A percentile compares a stretch with the other conserved stretches of the same genome.
Conservation (phyloP, 1,284 basidiomycete genomes). For the Pseudozyma tsukubaensis region DNA sequence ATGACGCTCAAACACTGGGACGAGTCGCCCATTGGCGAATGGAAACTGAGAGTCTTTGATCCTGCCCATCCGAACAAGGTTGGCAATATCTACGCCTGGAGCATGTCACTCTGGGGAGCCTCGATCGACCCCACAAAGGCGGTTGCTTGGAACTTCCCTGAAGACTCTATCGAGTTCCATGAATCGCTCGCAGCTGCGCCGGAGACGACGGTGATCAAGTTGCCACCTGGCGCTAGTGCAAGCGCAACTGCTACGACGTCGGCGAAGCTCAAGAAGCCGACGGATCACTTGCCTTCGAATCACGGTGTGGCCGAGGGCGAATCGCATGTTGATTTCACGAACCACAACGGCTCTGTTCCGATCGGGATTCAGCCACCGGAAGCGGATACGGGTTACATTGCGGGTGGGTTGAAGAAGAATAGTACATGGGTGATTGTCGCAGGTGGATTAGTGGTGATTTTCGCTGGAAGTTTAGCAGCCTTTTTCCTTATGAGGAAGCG, state of each 20-base stretch:
- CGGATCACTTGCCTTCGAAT: constrained; percentile 84
- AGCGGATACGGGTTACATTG: constrained; percentile 85
- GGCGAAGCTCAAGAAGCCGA: constrained; percentile 76
- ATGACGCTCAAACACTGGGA: constrained; percentile 99
- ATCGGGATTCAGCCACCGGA: constrained; percentile 59
- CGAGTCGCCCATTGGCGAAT: constrained; percentile 90
- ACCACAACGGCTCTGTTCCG: constrained; percentile 62
- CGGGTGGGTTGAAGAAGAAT: constrained; percentile 77
- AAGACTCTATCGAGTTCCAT: constrained; percentile 58
- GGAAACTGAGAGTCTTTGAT: constrained; percentile 87
- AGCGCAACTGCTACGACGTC: constrained; percentile 63
- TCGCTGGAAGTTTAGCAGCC: constrained; percentile 76
- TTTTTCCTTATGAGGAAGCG: constrained; percentile 75
- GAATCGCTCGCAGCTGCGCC: constrained; percentile 73
- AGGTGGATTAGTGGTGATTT: constrained; percentile 77
- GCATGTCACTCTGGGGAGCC: constrained; percentile 93
- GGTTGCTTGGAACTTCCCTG: constrained; percentile 67
- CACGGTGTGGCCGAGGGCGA: constrained; percentile 74
- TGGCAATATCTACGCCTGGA: constrained; percentile 91
- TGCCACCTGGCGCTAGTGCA: constrained; percentile 70
- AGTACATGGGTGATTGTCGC: constrained; percentile 88
- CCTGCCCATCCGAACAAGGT: constrained; percentile 73
- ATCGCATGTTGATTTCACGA: constrained; percentile 67
- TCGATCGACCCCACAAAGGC: constrained; percentile 79
- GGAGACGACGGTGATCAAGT: constrained; percentile 54